phyloP scores from a whole-genome alignment of 257 asterid genomes.

The Solanum pennellii region DNA sequence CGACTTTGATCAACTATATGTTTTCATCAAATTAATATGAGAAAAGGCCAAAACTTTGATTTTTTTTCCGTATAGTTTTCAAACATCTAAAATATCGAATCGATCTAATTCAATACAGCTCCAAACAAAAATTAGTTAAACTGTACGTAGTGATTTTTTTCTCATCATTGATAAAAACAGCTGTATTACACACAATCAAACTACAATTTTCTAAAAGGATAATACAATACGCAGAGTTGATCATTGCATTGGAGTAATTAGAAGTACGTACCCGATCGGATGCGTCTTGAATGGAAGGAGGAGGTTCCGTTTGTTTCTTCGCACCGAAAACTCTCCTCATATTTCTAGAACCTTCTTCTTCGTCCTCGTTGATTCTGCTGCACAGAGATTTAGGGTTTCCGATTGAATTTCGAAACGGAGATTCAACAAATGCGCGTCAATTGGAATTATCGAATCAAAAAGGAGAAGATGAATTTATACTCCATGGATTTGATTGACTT shows the following conservation, averaged over 20 bases:
- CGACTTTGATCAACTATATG: background rate
- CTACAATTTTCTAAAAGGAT: background rate
- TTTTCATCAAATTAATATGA: background rate
- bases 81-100: background rate
- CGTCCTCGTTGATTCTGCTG: background rate
- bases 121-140: background rate
- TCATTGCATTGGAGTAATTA: background rate
- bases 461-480: background rate
- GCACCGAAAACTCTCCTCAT: conserved; percentile 94
- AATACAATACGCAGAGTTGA: background rate
- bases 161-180: background rate
- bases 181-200: background rate
- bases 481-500: background rate
- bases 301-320: conserved; percentile 91
- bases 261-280: conserved; percentile 61
- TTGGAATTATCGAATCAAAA: background rate
- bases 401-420: background rate
- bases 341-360: background rate
- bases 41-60: background rate
- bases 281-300: conserved; percentile 75
- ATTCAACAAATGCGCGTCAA: background rate
- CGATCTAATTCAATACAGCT: background rate
- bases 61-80: background rate
- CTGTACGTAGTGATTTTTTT: background rate
- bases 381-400: background rate